phyloP scores from a whole-genome alignment of 306 rosid genomes.

The Luffa acutangula region DNA sequence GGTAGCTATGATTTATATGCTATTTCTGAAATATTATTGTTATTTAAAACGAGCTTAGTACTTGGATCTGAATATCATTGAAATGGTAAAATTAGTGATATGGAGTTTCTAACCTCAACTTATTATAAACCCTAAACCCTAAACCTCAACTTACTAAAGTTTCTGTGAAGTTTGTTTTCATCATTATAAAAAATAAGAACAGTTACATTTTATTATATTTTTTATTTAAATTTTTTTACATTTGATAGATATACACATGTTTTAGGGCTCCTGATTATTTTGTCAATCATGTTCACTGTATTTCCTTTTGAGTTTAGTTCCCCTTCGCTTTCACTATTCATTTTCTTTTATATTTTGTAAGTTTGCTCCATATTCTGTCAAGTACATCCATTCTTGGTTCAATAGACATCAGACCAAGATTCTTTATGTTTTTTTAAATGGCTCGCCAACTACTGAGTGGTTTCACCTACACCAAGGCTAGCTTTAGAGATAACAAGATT shows the following conservation, averaged over 20 bases:
- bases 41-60: not conserved
- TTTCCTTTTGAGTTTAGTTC: not conserved
- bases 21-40: not conserved
- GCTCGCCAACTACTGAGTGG: too few species aligned
- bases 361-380: not conserved
- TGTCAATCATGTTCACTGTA: not conserved
- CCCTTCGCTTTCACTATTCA: not conserved
- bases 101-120: too few species aligned
- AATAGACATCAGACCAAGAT: not conserved
- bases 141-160: too few species aligned
- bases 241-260: not conserved
- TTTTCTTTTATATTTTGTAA: not conserved
- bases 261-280: not conserved
- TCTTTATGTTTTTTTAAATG: too few species aligned
- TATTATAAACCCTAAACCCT: too few species aligned
- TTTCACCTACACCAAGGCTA: too few species aligned
- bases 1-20: conserved; percentile 30
- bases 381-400: not conserved
- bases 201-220: not conserved
- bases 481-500: not conserved
- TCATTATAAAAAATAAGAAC: not conserved
- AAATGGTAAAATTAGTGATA: too few species aligned
- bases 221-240: not conserved
- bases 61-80: not conserved
- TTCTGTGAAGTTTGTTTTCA: not conserved